These are phyloP conservation scores for Auricularia heimuer DNA, from an alignment of 768 basidiomycete genomes.

Conservation along the genomic window DNA sequence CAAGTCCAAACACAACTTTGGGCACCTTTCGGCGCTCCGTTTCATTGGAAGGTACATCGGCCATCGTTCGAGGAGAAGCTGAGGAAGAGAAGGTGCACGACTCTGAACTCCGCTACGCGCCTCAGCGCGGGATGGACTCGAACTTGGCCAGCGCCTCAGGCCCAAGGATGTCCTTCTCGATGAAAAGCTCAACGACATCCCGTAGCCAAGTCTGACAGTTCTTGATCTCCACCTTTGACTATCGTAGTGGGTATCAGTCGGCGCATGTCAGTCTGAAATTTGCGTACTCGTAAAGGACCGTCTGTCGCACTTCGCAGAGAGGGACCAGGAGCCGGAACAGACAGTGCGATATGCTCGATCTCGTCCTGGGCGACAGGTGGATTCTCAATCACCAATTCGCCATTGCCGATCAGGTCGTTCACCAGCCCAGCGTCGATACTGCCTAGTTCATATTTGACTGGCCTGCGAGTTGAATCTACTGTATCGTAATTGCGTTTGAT, in stretches of 20 bases:
- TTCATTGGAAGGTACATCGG: background rate
- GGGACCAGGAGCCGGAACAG: slow-evolving; percentile 1
- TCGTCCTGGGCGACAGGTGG: background rate
- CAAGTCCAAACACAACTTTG: background rate
- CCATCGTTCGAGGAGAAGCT: background rate
- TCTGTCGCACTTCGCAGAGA: background rate
- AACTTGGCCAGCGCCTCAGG: background rate
- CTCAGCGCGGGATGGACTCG: background rate
- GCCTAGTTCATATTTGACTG: background rate
- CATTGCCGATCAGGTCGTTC: background rate
- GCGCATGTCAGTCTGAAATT: no score
- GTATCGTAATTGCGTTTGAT: slow-evolving; percentile 1
- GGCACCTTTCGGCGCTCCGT: background rate
- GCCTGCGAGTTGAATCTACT: background rate
- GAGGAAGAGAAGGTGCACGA: no score
- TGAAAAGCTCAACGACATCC: background rate
- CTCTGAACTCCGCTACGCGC: no score
- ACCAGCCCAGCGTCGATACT: background rate
- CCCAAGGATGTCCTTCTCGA: background rate
- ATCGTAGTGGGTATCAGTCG: background rate
- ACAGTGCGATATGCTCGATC: background rate
- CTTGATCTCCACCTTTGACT: background rate
- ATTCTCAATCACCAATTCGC: background rate
- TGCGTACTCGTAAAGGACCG: background rate
- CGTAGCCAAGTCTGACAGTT: slow-evolving; percentile 2